Evolutionary conservation across 306 rosid genomes (phyloP).

Genomic region (Geum urbanum): DNA sequence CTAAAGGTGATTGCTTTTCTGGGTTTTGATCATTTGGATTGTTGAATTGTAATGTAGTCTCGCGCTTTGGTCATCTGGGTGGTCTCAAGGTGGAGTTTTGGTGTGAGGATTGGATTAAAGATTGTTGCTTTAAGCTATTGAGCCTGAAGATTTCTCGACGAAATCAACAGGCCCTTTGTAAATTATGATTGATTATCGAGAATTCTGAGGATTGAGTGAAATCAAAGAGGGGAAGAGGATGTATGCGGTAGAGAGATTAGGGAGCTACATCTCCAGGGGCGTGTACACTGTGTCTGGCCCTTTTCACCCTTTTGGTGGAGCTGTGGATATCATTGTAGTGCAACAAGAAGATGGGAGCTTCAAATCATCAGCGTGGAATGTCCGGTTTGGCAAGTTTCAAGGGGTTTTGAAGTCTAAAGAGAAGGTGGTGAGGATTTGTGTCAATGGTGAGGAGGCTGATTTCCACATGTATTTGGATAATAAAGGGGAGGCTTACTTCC

Average conservation of each 20-base stretch:
- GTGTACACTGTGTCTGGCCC: slow-evolving; percentile 75
- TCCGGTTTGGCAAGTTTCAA: slow-evolving; percentile 86
- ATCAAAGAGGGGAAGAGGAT: slow-evolving; percentile 46
- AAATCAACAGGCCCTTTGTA: slow-evolving; percentile 10
- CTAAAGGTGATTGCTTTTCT: background rate
- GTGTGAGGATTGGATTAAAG: background rate
- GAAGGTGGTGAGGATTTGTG: slow-evolving; percentile 55
- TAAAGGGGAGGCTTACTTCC: slow-evolving; percentile 83
- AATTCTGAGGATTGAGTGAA: slow-evolving; percentile 4
- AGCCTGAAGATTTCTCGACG: slow-evolving; percentile 22
- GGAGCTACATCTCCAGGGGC: slow-evolving; percentile 64
- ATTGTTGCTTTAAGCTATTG: background rate
- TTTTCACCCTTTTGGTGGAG: slow-evolving; percentile 94
- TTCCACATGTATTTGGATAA: slow-evolving; percentile 72
- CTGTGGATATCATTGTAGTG: slow-evolving; percentile 87
- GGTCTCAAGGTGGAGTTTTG: slow-evolving; percentile 13
- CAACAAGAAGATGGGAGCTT: slow-evolving; percentile 74
- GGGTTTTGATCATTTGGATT: slow-evolving; percentile 11
- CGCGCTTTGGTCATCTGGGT: slow-evolving; percentile 23
- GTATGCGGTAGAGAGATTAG: slow-evolving; percentile 82
- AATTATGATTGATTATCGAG: slow-evolving; percentile 22
- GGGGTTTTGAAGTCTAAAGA: slow-evolving; percentile 82
- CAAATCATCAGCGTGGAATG: slow-evolving; percentile 92
- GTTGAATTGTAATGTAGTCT: slow-evolving; percentile 5
- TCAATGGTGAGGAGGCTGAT: slow-evolving; percentile 61